Evolutionary conservation across 768 basidiomycete species (phyloP), one percentile per base, ranked within the genome.

Genomic region (Xanthoconium purpureum): DNA sequence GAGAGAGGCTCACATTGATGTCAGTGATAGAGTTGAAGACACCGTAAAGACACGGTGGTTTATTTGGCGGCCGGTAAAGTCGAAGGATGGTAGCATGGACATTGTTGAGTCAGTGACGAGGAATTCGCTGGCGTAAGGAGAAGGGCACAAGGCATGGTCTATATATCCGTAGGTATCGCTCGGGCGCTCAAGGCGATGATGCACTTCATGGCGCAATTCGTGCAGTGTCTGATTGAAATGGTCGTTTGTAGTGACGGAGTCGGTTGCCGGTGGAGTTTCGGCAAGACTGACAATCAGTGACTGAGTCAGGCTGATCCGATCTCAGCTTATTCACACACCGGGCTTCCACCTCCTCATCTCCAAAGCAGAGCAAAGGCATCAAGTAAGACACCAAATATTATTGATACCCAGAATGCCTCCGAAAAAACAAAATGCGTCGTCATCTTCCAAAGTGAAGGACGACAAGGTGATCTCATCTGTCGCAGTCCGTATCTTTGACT

Each of bases 401-500:
- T 15, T 20, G 36, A 47, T 28, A 47, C 42, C 29, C 46, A 52
- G 20, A 52, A 93, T 93, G 91, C 86, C 91, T 37, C 91, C 90
- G n/a, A 91, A 91, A 77, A 84, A 87, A 72, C 82, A 84, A 65
- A 80, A 81, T 55, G 66, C 71, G 18, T 66, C 79, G 32, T 74
- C 80, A 18, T 80, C 82, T 56, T 84, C 84, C 60, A 89, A 89
- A 70, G 80, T 84, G 64, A 88, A 88, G 72, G 88, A 89, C 2
- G 89, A 91, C 78, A 91, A 91, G 85, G 89, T 88, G 65, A 61
- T 66, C 71, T 65, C 36, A 62, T 56, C 48, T 58, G 52, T 59
- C 56, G 40, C 8, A 11, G 49, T 46, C 45, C 40, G 29, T 46
- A 55, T 50, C 47, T 33, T 57, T 46, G 54, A 68, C 63, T 73